Evolutionary conservation across 495 filamentous ascomycete species (phyloP), one percentile per base, ranked within the genome.

Genomic region (Peziza echinospora): DNA sequence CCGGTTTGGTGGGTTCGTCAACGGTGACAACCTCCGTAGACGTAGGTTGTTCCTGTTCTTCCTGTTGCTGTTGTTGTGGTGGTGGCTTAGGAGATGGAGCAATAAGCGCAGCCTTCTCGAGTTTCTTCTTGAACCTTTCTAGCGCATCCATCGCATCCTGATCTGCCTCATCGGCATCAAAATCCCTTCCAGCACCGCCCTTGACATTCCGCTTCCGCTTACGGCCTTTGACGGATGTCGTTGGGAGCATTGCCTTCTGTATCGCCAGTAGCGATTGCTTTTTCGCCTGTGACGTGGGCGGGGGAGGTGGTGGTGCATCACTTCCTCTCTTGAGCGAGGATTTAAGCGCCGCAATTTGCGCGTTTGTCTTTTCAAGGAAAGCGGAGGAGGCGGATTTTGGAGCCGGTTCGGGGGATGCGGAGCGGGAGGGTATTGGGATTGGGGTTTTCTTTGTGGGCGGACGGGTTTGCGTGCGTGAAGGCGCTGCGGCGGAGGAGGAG

Each of bases 311-410:
- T 17, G 49, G 46, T 30, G 49, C 47, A 34, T 25, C 39, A 11
- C 41, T 11, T 26, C 43, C 22, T 13, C 91, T 77, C 54, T 79
- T 87, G 82, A 96, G 91, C 1, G 84, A 92, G 16, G 82, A 81
- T 62, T 89, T 93, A 28, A 97, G 62, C 10, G 77, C 77, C 9
- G 81, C 86, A 51, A 96, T 93, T 56, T 94, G 79, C 17, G 84
- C 84, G 51, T 96, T 93, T 5, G 84, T 87, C 50, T 72, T 67
- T n/a, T 80, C 26, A 34, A 58, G 43, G 28, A 41, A 41, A 21
- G 41, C n/a, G 41, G n/a, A 10, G 16, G 11, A 24, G 7, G 16
- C 21, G 19, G 28, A 46, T 16, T 28, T 41, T 26, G 41, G 4
- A 11, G 43, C 4, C 26, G 41, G 49, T 37, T 44, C 30, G 7